These are phyloP conservation scores for Trichosporon inkin DNA, from an alignment of 1,284 basidiomycete genomes.

Conservation along the genomic window DNA sequence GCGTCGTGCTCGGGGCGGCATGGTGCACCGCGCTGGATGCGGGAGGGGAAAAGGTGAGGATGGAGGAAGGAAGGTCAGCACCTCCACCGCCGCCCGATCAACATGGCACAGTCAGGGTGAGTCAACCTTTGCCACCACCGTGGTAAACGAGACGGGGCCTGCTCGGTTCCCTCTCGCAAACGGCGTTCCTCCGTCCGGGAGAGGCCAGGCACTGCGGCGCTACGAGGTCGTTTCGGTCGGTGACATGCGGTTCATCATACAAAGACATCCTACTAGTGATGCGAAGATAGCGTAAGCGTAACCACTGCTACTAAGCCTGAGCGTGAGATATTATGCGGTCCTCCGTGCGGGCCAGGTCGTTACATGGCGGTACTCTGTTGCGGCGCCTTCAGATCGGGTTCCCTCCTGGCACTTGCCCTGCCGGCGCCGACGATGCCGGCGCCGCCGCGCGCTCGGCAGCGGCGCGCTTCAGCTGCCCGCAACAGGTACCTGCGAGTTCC, in stretches of 20 bases:
- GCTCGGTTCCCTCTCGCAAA: no score
- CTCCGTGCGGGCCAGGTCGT: neutral
- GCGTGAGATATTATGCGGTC: neutral
- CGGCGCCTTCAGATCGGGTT: neutral
- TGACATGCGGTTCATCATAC: conserved; percentile 8
- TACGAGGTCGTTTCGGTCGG: neutral
- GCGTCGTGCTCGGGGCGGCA: conserved; percentile 6
- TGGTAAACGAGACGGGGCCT: neutral
- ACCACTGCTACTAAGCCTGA: neutral
- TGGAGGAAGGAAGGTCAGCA: neutral
- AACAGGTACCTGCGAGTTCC: conserved; percentile 8
- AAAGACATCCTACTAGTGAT: neutral
- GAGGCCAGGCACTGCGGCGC: no score
- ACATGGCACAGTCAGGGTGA: conserved; percentile 8
- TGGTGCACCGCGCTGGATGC: neutral
- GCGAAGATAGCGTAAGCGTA: neutral
- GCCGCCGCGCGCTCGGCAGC: neutral
- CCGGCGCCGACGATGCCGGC: neutral
- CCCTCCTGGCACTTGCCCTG: neutral
- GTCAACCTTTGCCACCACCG: conserved; percentile 7
- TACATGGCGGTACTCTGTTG: neutral
- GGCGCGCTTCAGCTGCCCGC: conserved; percentile 5
- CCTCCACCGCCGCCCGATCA: neutral
- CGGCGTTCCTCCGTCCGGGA: no score
- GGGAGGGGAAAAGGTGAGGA: neutral